Evolutionary conservation across 2,329 filamentous ascomycete genomes (phyloP), one percentile per base, ranked within the genome.

Genomic region (Akanthomyces uredinophilus): DNA sequence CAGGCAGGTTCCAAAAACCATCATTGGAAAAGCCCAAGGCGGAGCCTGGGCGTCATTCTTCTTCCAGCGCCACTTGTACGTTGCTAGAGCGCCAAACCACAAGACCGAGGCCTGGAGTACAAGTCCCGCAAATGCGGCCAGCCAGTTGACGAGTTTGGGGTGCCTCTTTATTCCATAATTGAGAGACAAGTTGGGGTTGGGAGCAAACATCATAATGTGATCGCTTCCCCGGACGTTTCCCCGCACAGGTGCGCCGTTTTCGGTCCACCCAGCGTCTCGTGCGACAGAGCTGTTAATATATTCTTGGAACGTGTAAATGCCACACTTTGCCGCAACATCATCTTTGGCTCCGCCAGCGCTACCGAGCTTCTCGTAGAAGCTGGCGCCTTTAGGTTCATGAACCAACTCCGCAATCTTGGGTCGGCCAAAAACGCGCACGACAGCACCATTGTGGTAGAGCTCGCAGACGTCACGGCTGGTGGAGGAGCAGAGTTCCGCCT

Each of bases 401-500:
- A 76, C 63, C 10, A 76, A 37, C 44, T 75, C 72, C 1, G 76
- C 65, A 2, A 77, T 65, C 18, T 70, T 70, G 0, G 73, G 71
- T 0, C 68, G 66, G 0, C 76, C 74, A 18, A 77, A 63, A 1
- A 73, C 69, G 5, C 75, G 68, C 2, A 68, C 64, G 18, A 77
- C 70, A 6, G 67, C 68, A 0, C 71, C 68, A 0, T 70, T 70
- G 43, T 73, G 70, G 64, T 66, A 78, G 0, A 78, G 64, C 55
- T 79, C 76, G 46, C 75, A 78, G 2, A 77, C 74, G 27, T 77
- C 72, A 0, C 64, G 65, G 4, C 70, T 73, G 0, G 77, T 79
- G 0, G 76, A 79, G 0, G 76, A 72, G 65, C 74, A 75, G 0
- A 80, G 62, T 50, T 80, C 77, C 0, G 70, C 67, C 58, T 81